Conservation (phyloP, 1,139 yeast species). For the Suhomyces terraborum region DNA sequence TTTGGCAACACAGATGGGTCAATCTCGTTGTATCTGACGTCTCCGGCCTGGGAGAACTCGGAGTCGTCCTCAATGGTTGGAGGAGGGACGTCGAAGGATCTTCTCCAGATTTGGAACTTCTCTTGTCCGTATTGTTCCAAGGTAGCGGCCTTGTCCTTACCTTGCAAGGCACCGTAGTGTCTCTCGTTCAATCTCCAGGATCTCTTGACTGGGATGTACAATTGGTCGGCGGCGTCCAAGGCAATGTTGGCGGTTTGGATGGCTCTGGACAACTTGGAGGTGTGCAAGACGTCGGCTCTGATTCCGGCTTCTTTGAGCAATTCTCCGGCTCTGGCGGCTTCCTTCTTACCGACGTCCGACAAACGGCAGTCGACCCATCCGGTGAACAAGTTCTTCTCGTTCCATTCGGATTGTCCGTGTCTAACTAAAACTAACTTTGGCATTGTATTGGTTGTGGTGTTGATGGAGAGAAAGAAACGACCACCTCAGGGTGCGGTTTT, state of each 20-base stretch:
- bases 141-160: conserved; percentile 96
- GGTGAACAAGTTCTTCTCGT: conserved; percentile 96
- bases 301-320: conserved; percentile 85
- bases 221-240: conserved; percentile 82
- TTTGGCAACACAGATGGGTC: conserved; percentile 87
- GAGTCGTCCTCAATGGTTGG: conserved; percentile 80
- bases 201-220: conserved; percentile 91
- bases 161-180: conserved; percentile 98
- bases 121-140: conserved; percentile 86
- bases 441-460: conserved; percentile 27
- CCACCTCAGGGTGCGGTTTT: neutral
- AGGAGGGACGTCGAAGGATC: conserved; percentile 97
- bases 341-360: conserved; percentile 81
- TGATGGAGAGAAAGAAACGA: conserved; percentile 4
- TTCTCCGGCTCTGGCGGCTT: conserved; percentile 94
- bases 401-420: conserved; percentile 99
- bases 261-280: conserved; percentile 92
- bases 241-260: conserved; percentile 98
- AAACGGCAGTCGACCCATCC: conserved; percentile 98
- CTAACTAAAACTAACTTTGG: conserved; percentile 81
- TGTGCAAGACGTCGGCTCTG: conserved; percentile 84
- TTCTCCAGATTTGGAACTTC: conserved; percentile 96
- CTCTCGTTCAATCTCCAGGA: conserved; percentile 98
- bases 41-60: conserved; percentile 82
- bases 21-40: conserved; percentile 78